Conservation (phyloP, 2,329 filamentous ascomycete species). For the Coniochaeta hoffmannii region DNA sequence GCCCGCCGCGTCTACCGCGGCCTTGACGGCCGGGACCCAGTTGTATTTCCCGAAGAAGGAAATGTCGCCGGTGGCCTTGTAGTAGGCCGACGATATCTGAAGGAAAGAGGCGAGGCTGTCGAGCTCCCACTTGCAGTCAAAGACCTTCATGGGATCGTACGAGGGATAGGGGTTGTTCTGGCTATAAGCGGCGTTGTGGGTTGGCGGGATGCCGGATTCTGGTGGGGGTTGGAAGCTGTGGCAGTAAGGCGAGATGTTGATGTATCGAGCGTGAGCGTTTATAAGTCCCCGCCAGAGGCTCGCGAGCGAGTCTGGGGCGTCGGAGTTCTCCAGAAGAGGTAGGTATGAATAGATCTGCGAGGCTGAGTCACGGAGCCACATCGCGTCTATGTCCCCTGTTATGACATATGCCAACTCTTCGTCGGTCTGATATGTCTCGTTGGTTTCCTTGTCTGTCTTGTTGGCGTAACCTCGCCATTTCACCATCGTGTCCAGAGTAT, state of each 20-base stretch:
- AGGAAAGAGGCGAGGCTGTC: conserved; percentile 84
- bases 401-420: conserved; percentile 70
- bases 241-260: conserved; percentile 69
- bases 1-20: conserved; percentile 56
- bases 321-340: conserved; percentile 48
- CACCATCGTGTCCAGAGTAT: conserved; percentile 75
- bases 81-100: conserved; percentile 72
- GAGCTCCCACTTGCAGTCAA: conserved; percentile 88
- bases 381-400: conserved; percentile 77
- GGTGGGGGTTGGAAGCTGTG: conserved; percentile 84
- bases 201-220: conserved; percentile 58
- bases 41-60: conserved; percentile 47
- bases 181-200: conserved; percentile 48
- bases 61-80: conserved; percentile 51
- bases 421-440: conserved; percentile 25
- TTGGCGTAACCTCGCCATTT: conserved; percentile 62
- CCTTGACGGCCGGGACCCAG: conserved; percentile 65
- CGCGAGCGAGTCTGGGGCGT: conserved; percentile 50
- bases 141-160: conserved; percentile 63
- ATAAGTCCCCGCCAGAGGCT: conserved; percentile 64
- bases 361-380: conserved; percentile 81
- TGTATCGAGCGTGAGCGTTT: conserved; percentile 63
- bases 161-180: conserved; percentile 52
- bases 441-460: conserved; percentile 22
- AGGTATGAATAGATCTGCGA: conserved; percentile 67